phyloP scores from a whole-genome alignment of 139 green algal genomes.

The Chara braunii region DNA sequence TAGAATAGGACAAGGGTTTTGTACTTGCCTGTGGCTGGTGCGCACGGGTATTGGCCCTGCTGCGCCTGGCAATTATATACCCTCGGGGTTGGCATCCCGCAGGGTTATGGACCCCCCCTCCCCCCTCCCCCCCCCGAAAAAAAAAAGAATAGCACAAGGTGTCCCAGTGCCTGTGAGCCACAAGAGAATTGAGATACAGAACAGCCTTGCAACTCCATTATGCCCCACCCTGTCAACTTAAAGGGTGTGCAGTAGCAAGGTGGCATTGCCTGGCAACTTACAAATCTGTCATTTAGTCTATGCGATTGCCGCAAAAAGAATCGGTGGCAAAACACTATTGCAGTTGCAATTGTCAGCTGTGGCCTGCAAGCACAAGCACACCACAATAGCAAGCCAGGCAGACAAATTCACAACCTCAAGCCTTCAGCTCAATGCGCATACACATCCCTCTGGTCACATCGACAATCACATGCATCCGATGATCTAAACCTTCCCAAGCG shows the following conservation, averaged over 20 bases:
- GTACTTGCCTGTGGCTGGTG: too few relatives aligned
- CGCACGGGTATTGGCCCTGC: too few relatives aligned
- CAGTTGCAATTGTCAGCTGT: conserved; percentile 39
- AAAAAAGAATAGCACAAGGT: background rate
- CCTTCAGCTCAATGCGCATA: too few relatives aligned
- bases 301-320: conserved; percentile 41
- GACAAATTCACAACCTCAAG: too few relatives aligned
- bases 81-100: background rate
- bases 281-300: conserved; percentile 29
- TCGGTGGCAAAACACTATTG: conserved; percentile 41
- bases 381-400: too few relatives aligned
- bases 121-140: background rate
- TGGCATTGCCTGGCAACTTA: conserved; percentile 8
- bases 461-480: too few relatives aligned
- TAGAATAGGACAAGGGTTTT: too few relatives aligned
- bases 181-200: background rate
- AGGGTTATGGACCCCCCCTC: background rate
- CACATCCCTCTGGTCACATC: too few relatives aligned
- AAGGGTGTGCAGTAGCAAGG: background rate
- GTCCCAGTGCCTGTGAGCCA: background rate
- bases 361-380: conserved; percentile 28
- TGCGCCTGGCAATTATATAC: too few relatives aligned
- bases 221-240: too few relatives aligned
- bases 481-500: too few relatives aligned
- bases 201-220: conserved; percentile 1